Base-by-base conservation (phyloP, 2,329 filamentous ascomycete species). In the Daldinia sp. region DNA sequence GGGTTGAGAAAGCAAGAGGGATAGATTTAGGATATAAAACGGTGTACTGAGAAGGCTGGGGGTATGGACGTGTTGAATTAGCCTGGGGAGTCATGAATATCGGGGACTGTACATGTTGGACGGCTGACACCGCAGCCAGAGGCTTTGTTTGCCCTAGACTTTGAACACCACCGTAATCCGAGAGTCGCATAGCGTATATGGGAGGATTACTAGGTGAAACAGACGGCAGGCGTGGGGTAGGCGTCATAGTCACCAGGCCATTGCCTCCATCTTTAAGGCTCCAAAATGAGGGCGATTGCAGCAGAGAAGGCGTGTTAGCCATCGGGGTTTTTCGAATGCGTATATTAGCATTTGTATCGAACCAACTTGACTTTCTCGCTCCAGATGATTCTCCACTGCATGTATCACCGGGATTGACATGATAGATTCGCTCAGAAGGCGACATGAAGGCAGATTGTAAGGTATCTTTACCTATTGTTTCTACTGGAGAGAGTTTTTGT, bases 61-160 rank as follows among this genome's bases (percentile, higher is more conserved):
- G 23, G 11, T 48, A 59, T 4, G 57, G 13, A 43, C 63, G 58
- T 15, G 64, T 53, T n/a, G 67, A 54, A 19, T 4, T 48, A 51
- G 48, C n/a, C 25, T 56, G 68, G 55, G 64, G 51, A 41, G 27
- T 23, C 15, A 43, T 10, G 11, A 37, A 34, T 17, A 35, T 53
- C 1, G 60, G 43, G 29, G 51, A 17, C 37, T 61, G 58, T 13
- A 49, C 23, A 8, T 57, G 59, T 13, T 67, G 66, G 30, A 29
- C 17, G 37, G 23, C 15, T 3, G 21, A 13, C 49, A 7, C 25
- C n/a, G 54, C 15, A 13, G 4, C 8, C 10, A 61, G 39, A n/a
- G 58, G 34, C 47, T 63, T 64, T 17, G 32, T 25, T 9, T 37
- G 9, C 32, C 21, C 15, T 32, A 39, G 59, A n/a, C 30, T 47